Evolutionary conservation across 257 asterid genomes (phyloP).

Genomic region (Handroanthus guayacan): DNA sequence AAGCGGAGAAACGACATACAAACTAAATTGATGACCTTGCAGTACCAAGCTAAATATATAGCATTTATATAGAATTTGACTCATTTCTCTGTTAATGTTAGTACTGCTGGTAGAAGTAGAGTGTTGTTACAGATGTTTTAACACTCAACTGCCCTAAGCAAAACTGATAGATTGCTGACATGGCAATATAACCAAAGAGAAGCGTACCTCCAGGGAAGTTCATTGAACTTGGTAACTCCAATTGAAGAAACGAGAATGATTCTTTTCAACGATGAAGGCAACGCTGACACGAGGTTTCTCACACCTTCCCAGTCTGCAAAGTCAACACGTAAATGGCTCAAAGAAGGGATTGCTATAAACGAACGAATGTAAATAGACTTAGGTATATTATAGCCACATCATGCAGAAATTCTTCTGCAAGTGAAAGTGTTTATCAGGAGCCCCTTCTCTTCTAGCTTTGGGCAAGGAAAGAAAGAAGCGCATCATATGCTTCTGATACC

Average conservation of each 20-base stretch:
- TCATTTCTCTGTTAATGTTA: background rate
- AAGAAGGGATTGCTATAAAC: conserved; percentile 13
- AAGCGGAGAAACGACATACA: background rate
- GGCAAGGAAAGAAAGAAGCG: no score
- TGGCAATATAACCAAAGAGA: conserved; percentile 3
- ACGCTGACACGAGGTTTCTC: conserved; percentile 77
- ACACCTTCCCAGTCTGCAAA: conserved; percentile 95
- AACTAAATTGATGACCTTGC: background rate
- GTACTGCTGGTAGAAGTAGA: conserved; percentile 19
- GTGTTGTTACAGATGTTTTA: background rate
- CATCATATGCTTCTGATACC: background rate
- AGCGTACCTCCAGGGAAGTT: conserved; percentile 93
- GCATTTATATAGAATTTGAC: background rate
- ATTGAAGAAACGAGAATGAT: conserved; percentile 87
- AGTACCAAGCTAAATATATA: background rate
- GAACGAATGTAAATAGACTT: background rate
- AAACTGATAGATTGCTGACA: background rate
- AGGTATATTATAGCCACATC: background rate
- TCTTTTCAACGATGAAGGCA: conserved; percentile 80
- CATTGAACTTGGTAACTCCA: conserved; percentile 88
- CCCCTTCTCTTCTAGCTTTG: no score
- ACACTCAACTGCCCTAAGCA: background rate
- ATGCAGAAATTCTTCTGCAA: background rate
- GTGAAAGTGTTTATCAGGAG: background rate
- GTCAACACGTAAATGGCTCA: conserved; percentile 19